A percentile compares a stretch with the other conserved stretches of the same genome.
These are phyloP conservation scores for Aspergillus sojae DNA, from an alignment of 2,329 filamentous ascomycete genomes.

Conservation along the genomic window DNA sequence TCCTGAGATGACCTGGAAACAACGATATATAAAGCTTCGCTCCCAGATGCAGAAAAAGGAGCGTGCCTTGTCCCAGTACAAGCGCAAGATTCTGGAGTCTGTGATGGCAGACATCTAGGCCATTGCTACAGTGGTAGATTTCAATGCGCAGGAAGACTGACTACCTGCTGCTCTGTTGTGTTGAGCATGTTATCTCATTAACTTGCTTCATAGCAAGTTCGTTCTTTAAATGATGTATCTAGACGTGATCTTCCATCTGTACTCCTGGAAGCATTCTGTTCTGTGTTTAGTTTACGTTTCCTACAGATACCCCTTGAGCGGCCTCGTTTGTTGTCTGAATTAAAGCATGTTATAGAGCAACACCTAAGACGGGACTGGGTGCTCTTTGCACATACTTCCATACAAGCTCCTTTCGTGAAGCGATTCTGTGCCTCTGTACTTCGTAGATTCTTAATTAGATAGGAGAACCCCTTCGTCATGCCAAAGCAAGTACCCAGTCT, in stretches of 20 bases:
- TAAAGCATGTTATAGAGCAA: conserved; percentile 1
- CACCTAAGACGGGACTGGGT: background rate
- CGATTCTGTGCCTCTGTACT: background rate
- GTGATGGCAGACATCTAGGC: conserved; percentile 46
- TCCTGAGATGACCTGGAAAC: conserved; percentile 42
- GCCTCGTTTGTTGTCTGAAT: conserved; percentile 8
- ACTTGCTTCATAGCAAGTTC: background rate
- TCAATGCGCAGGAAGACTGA: background rate
- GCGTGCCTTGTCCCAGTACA: conserved; percentile 41
- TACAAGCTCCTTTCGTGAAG: background rate
- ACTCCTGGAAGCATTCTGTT: background rate
- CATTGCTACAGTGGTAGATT: background rate
- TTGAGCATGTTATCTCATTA: background rate
- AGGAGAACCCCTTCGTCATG: background rate
- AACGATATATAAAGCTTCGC: conserved; percentile 41
- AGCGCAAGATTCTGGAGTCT: conserved; percentile 46
- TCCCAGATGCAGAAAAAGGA: conserved; percentile 44
- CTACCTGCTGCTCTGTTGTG: background rate
- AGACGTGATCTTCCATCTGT: background rate
- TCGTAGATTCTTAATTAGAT: background rate
- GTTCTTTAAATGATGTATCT: background rate
- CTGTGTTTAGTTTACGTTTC: conserved; percentile 9
- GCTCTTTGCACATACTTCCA: background rate
- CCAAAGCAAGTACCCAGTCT: background rate
- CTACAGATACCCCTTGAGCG: conserved; percentile 26